Conservation (phyloP, 208 protist genomes). For the Leishmania turanica region DNA sequence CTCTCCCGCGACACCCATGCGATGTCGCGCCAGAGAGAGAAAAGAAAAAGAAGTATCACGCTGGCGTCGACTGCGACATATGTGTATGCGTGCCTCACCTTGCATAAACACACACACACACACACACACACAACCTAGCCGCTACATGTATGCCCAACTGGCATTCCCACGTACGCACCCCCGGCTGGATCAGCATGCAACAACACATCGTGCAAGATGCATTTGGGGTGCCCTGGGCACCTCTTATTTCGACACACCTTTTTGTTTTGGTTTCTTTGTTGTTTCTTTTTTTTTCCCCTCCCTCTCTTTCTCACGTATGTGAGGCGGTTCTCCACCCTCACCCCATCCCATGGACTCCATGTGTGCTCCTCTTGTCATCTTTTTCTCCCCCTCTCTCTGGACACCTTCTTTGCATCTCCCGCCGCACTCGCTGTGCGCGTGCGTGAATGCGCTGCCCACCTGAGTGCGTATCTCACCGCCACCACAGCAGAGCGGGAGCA, state of each 20-base stretch:
- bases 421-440: background rate
- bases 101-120: background rate
- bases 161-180: background rate
- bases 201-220: background rate
- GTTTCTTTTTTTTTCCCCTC: background rate
- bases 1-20: background rate
- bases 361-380: background rate
- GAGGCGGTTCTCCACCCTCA: conserved; percentile 22
- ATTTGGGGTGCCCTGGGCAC: background rate
- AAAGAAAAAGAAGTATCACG: background rate
- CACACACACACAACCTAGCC: background rate
- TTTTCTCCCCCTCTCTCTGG: background rate
- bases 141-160: background rate
- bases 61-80: background rate
- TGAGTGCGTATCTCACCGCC: background rate
- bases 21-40: background rate
- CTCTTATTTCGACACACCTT: background rate
- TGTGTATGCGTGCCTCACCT: background rate
- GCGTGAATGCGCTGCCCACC: background rate
- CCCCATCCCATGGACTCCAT: background rate
- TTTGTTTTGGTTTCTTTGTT: background rate
- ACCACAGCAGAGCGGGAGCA: background rate
- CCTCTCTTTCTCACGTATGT: conserved; percentile 29
- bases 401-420: background rate
- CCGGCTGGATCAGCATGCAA: background rate